Percentiles rank a stretch among this genome's conserved stretches.
These are phyloP conservation scores for Spergularia marina DNA, from an alignment of 148 eudicot genomes.

Conservation along the genomic window DNA sequence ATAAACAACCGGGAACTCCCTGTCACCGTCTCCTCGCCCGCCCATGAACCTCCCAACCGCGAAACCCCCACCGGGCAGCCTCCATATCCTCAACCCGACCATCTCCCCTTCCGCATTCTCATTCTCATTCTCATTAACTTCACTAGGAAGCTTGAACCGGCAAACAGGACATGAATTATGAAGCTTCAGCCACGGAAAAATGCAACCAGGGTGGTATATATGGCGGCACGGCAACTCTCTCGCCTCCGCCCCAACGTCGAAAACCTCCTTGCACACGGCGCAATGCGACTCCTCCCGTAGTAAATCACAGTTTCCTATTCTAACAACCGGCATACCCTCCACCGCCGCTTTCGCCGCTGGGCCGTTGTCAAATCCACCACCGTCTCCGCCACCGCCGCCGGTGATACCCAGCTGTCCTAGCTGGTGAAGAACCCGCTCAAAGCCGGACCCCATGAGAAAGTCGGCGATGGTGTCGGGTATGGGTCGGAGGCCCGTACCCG, in stretches of 20 bases:
- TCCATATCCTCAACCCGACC: slow-evolving; percentile 51
- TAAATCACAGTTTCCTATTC: slow-evolving; percentile 23
- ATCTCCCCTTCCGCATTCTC: slow-evolving; percentile 20
- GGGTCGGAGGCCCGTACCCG: slow-evolving; percentile 37
- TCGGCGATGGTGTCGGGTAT: slow-evolving; percentile 35
- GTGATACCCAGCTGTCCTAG: slow-evolving; percentile 20
- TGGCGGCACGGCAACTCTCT: slow-evolving; percentile 57
- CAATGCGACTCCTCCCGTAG: slow-evolving; percentile 35
- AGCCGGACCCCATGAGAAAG: slow-evolving; percentile 40
- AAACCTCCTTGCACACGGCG: slow-evolving; percentile 51
- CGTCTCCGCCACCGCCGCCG: slow-evolving; percentile 19
- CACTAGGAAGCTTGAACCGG: slow-evolving; percentile 40
- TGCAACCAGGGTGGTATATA: slow-evolving; percentile 50
- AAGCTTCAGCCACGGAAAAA: slow-evolving; percentile 45
- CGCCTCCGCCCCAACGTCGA: slow-evolving; percentile 32
- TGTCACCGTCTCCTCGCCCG: slow-evolving; percentile 26
- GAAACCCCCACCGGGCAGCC: slow-evolving; percentile 57
- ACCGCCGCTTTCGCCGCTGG: slow-evolving; percentile 49
- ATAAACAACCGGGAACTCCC: slow-evolving; percentile 45
- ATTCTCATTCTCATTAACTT: slow-evolving; percentile 1
- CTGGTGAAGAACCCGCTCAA: slow-evolving; percentile 46
- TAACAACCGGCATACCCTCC: slow-evolving; percentile 39
- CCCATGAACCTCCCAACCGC: slow-evolving; percentile 55
- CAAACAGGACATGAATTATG: slow-evolving; percentile 58
- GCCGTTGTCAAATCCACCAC: slow-evolving; percentile 22